phyloP scores from a whole-genome alignment of 139 green algal species.

The Picochlorum sp. region DNA sequence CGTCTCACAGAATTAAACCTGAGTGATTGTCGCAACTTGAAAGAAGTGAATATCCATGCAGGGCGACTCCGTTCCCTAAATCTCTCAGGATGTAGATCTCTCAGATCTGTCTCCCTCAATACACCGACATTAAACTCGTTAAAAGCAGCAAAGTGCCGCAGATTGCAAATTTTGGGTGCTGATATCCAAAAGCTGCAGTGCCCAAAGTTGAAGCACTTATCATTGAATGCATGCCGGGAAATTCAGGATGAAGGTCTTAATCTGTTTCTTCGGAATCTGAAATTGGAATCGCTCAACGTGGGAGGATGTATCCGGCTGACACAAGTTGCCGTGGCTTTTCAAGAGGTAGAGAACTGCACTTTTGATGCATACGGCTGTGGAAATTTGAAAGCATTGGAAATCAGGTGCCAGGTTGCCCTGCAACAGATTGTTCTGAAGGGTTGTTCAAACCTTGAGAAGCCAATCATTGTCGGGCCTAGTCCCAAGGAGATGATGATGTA shows the following conservation, averaged over 20 bases:
- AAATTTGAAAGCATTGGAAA: neutral
- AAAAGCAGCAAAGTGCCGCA: neutral
- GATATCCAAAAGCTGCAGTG: too few species aligned
- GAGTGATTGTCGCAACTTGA: neutral
- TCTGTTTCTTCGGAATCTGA: too few species aligned
- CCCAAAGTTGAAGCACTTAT: too few species aligned
- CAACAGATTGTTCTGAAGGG: neutral
- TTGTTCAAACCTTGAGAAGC: neutral
- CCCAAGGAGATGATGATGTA: neutral
- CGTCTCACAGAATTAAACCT: neutral
- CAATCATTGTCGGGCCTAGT: neutral
- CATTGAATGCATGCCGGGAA: too few species aligned
- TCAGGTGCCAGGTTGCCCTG: neutral
- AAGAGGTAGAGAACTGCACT: neutral
- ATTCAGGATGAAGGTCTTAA: too few species aligned
- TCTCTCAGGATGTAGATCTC: conserved; percentile 5
- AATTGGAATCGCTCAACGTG: neutral
- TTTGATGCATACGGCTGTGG: conserved; percentile 2
- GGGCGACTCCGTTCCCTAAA: conserved; percentile 2
- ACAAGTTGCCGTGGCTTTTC: neutral
- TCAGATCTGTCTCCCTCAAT: neutral
- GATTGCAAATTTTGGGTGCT: too few species aligned
- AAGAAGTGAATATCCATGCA: neutral
- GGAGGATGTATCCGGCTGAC: neutral
- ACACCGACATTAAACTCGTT: neutral